These are phyloP conservation scores for Solanum arcanum DNA, from an alignment of 257 asterid genomes.

Conservation along the genomic window DNA sequence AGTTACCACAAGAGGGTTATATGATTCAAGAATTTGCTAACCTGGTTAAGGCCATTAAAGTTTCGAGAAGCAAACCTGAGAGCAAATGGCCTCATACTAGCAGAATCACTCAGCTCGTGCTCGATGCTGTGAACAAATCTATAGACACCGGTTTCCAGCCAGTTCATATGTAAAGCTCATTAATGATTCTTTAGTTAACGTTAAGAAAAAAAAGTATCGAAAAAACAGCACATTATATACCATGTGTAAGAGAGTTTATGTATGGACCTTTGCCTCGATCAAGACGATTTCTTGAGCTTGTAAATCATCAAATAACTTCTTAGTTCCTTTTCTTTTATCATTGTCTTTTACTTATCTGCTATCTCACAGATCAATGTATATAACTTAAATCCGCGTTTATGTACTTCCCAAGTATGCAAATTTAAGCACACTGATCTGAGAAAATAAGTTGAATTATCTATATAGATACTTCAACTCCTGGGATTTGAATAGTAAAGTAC, in stretches of 20 bases:
- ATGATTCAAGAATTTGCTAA: slow-evolving; percentile 57
- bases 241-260: neutral
- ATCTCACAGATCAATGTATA: neutral
- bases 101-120: slow-evolving; percentile 23
- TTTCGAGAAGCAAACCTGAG: slow-evolving; percentile 24
- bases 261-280: neutral
- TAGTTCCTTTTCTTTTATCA: neutral
- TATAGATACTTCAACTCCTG: neutral
- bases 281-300: neutral
- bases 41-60: slow-evolving; percentile 36
- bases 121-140: slow-evolving; percentile 61
- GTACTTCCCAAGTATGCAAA: neutral
- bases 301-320: neutral
- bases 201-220: neutral
- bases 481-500: neutral
- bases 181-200: neutral
- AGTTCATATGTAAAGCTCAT: slow-evolving; percentile 19
- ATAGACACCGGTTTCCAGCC: slow-evolving; percentile 43
- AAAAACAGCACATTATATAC: neutral
- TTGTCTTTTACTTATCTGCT: neutral
- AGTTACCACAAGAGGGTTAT: slow-evolving; percentile 55
- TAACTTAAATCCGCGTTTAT: neutral
- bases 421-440: neutral
- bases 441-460: neutral
- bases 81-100: slow-evolving; percentile 49